Conservation (phyloP, 305 asterid species). For the Solanum hybrid region DNA sequence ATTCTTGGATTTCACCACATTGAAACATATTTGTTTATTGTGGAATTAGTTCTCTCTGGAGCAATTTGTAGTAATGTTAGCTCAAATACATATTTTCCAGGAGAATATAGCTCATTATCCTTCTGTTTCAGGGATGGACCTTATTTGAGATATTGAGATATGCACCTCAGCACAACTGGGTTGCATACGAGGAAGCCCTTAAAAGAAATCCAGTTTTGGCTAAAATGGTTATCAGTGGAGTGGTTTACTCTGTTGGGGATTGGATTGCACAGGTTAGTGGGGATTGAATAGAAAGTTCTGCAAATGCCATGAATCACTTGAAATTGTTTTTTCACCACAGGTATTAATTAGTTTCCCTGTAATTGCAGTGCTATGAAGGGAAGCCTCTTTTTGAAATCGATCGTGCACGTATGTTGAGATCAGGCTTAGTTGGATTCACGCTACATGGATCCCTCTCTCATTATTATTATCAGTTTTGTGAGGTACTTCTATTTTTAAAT, state of each 20-base stretch:
- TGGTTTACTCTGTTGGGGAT: conserved; percentile 80
- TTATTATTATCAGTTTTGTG: conserved; percentile 73
- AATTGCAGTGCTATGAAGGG: conserved; percentile 71
- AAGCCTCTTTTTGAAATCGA: conserved; percentile 77
- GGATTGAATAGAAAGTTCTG: neutral
- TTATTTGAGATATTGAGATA: conserved; percentile 71
- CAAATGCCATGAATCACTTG: neutral
- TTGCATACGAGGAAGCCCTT: conserved; percentile 91
- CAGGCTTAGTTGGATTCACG: conserved; percentile 70
- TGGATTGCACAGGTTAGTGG: conserved; percentile 85
- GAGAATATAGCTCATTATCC: neutral
- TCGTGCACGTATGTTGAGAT: conserved; percentile 70
- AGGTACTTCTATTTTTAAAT: conserved; percentile 31
- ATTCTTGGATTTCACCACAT: neutral
- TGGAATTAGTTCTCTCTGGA: neutral
- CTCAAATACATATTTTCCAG: neutral
- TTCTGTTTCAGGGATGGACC: conserved; percentile 70
- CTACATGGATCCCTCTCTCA: conserved; percentile 91
- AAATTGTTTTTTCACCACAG: neutral
- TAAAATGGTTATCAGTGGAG: conserved; percentile 90
- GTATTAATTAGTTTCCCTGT: neutral
- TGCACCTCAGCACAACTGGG: conserved; percentile 94
- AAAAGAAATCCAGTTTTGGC: conserved; percentile 76
- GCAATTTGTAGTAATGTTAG: neutral
- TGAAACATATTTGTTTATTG: neutral